Evolutionary conservation across 2,329 filamentous ascomycete genomes (phyloP).

Genomic region (Graphiopsis chlorocephala): DNA sequence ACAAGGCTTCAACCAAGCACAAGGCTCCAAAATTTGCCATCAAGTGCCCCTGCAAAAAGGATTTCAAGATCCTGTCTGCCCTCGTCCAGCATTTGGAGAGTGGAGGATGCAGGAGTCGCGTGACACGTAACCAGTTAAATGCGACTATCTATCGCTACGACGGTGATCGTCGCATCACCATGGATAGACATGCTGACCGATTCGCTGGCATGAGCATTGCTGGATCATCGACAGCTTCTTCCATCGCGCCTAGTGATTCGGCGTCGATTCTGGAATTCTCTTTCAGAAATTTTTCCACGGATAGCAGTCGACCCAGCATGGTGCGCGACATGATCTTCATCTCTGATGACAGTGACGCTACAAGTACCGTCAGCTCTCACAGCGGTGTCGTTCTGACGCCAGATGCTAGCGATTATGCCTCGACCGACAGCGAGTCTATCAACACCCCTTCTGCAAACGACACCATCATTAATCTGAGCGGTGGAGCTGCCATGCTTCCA

Average conservation of each 20-base stretch:
- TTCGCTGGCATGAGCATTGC: not conserved
- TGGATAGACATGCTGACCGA: not conserved
- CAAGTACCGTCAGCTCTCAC: not conserved
- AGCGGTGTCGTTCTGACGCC: not conserved
- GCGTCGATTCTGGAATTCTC: not conserved
- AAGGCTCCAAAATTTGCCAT: constrained; percentile 17
- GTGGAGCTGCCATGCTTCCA: not conserved
- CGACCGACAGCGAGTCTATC: not conserved
- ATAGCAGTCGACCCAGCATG: not conserved
- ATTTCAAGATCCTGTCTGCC: constrained; percentile 19
- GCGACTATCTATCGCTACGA: constrained; percentile 19
- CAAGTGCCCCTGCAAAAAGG: constrained; percentile 18
- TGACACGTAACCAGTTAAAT: constrained; percentile 22
- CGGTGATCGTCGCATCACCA: constrained; percentile 18
- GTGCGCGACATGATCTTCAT: not conserved
- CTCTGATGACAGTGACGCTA: not conserved
- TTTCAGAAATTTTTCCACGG: not conserved
- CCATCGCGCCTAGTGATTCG: not conserved
- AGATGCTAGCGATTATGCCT: not conserved
- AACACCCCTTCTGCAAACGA: constrained; percentile 4
- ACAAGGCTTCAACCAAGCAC: constrained; percentile 23
- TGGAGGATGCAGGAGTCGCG: constrained; percentile 18
- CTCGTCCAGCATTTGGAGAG: constrained; percentile 21
- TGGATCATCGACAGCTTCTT: not conserved
- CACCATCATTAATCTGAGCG: not conserved